Evolutionary conservation across 148 eudicot genomes (phyloP).

Genomic region (Arctostaphylos glauca): DNA sequence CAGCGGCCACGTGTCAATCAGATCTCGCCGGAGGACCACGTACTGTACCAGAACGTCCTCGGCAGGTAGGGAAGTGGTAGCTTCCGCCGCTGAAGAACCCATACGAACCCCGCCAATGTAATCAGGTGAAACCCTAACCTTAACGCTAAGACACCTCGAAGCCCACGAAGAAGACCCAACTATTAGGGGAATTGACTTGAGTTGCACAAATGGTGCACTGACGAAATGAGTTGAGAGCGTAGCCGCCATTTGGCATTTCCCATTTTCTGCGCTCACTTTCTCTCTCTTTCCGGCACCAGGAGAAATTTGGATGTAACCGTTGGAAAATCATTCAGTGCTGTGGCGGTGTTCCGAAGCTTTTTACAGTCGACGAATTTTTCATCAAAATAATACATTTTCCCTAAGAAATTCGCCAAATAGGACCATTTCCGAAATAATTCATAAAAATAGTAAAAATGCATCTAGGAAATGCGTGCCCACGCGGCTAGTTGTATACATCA

Average conservation of each 20-base stretch:
- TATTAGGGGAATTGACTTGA: neutral
- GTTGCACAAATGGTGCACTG: neutral
- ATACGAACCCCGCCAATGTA: neutral
- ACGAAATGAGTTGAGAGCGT: neutral
- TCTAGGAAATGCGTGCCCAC: too few relatives aligned
- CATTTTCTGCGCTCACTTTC: neutral
- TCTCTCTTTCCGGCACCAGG: too few relatives aligned
- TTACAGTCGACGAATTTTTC: too few relatives aligned
- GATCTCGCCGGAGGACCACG: slow-evolving; percentile 74
- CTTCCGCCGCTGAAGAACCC: slow-evolving; percentile 7
- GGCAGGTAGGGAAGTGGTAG: neutral
- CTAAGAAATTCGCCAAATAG: too few relatives aligned
- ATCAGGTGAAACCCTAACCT: neutral
- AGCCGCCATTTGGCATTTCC: neutral
- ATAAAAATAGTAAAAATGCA: too few relatives aligned
- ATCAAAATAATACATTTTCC: too few relatives aligned
- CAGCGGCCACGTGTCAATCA: slow-evolving; percentile 76
- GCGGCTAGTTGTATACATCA: too few relatives aligned
- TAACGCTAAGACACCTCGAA: neutral
- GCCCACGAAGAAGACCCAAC: neutral
- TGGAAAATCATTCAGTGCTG: too few relatives aligned
- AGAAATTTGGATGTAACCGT: too few relatives aligned
- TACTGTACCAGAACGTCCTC: slow-evolving; percentile 66
- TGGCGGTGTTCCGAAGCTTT: too few relatives aligned
- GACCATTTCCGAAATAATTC: too few relatives aligned